These are phyloP conservation scores for Fusarium temperatum DNA, from an alignment of 2,329 filamentous ascomycete species.

Conservation along the genomic window DNA sequence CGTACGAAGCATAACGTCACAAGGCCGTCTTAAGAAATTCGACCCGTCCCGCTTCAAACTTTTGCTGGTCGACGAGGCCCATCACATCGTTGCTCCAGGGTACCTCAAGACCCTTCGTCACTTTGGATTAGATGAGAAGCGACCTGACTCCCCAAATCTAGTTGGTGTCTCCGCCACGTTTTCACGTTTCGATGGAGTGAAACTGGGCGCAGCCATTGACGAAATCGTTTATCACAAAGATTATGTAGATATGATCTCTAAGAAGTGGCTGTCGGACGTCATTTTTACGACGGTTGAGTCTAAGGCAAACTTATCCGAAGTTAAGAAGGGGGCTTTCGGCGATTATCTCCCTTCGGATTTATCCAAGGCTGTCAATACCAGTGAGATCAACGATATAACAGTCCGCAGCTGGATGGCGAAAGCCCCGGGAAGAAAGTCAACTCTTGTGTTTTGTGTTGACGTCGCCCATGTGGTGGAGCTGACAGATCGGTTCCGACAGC, in stretches of 20 bases:
- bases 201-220: slow-evolving; percentile 85
- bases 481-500: slow-evolving; percentile 76
- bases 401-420: slow-evolving; percentile 87
- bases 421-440: slow-evolving; percentile 78
- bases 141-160: slow-evolving; percentile 64
- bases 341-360: slow-evolving; percentile 86
- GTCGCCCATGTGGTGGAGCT: slow-evolving; percentile 80
- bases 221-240: slow-evolving; percentile 95
- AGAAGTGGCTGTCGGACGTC: slow-evolving; percentile 92
- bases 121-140: slow-evolving; percentile 72
- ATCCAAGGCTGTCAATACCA: slow-evolving; percentile 83
- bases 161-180: slow-evolving; percentile 90
- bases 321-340: slow-evolving; percentile 68
- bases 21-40: slow-evolving; percentile 82
- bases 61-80: slow-evolving; percentile 92
- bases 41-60: slow-evolving; percentile 85
- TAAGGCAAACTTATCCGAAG: slow-evolving; percentile 78
- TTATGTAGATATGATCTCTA: slow-evolving; percentile 75
- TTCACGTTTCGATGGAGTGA: slow-evolving; percentile 82
- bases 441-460: slow-evolving; percentile 94
- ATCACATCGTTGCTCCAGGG: slow-evolving; percentile 88
- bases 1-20: slow-evolving; percentile 82
- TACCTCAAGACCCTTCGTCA: slow-evolving; percentile 82
- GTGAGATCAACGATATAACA: slow-evolving; percentile 81
- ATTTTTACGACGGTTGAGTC: slow-evolving; percentile 92